A percentile compares a stretch with the other conserved stretches of the same genome.
phyloP scores from a whole-genome alignment of 164 flowering plant genomes.

The Piper longum region DNA sequence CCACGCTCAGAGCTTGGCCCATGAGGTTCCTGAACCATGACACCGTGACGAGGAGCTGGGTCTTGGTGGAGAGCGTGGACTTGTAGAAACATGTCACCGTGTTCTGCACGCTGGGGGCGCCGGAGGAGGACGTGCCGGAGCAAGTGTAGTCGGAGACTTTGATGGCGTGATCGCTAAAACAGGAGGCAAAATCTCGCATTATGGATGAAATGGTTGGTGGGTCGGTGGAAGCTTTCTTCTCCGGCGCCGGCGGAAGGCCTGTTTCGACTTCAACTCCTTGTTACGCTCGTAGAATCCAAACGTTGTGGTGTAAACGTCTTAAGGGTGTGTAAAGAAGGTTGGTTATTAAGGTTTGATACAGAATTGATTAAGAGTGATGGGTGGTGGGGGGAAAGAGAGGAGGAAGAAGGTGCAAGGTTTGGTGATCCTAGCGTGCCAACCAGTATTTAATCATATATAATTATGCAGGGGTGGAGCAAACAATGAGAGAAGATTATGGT shows the following conservation, averaged over 20 bases:
- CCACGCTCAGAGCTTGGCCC: conserved; percentile 43
- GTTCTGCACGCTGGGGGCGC: conserved; percentile 46
- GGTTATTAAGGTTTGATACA: background rate
- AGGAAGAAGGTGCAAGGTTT: conserved; percentile 9
- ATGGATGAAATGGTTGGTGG: conserved; percentile 3
- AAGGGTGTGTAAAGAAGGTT: no score
- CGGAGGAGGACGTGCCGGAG: conserved; percentile 19
- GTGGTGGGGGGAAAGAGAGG: conserved; percentile 2
- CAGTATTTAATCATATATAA: conserved; percentile 7
- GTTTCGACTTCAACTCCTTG: no score
- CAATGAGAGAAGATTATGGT: background rate
- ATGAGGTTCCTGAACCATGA: conserved; percentile 48
- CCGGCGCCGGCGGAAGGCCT: no score
- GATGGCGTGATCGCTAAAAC: conserved; percentile 62
- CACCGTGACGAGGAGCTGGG: conserved; percentile 38
- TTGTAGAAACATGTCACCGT: conserved; percentile 47
- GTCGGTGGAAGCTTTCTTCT: background rate
- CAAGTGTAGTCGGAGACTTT: conserved; percentile 60
- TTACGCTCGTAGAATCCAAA: no score
- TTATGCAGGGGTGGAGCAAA: background rate
- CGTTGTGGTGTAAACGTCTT: no score
- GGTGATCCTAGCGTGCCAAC: conserved; percentile 12
- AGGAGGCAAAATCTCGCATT: conserved; percentile 68
- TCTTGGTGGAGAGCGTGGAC: conserved; percentile 29
- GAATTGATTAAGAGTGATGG: no score